Base-by-base conservation (phyloP, 208 protist species). In the Trypanosoma platydactyli region DNA sequence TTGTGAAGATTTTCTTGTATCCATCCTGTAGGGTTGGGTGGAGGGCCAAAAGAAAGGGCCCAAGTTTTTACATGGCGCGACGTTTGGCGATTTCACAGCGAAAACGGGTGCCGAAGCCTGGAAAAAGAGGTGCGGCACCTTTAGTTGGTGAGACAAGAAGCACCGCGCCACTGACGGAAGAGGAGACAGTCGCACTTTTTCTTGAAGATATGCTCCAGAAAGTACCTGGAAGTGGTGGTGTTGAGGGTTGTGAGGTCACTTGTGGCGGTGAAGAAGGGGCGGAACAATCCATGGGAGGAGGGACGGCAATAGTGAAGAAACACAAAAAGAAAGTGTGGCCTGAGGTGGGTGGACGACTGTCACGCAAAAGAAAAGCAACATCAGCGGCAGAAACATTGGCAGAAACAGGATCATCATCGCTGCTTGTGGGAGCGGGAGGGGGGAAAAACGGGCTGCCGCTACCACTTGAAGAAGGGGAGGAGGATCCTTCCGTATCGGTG, bases 401-500 rank as follows among this genome's bases (percentile, higher is more conserved):
- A 60, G 7, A 27, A 42, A 20, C 25, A 7, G 33, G n/a, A 49
- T 1, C 1, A n/a, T n/a, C n/a, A n/a, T n/a, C n/a, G n/a, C n/a
- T n/a, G n/a, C n/a, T n/a, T n/a, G n/a, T n/a, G n/a, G n/a, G n/a
- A 30, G 38, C 63, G 24, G 18, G 16, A 24, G 44, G 16, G 25
- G 30, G 5, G 1, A 27, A 38, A 25, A 3, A 22, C 13, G 25
- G 45, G 24, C 7, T 30, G 38, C 13, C n/a, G 38, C 18, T 78
- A 7, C 59, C 51, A 9, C 50, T 73, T 24, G 78, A 76, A 20
- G 73, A 88, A 20, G 71, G 71, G 11, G 79, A 78, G 51, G 79
- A 84, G 16, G 88, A 94, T 56, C 76, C 68, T 27, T 65, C 62
- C 3, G 51, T 91, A 24, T 76, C 88, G 12, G 70, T 61, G 20